Conservation (phyloP, 2,329 filamentous ascomycete species). For the Microsporum ferrugineum region DNA sequence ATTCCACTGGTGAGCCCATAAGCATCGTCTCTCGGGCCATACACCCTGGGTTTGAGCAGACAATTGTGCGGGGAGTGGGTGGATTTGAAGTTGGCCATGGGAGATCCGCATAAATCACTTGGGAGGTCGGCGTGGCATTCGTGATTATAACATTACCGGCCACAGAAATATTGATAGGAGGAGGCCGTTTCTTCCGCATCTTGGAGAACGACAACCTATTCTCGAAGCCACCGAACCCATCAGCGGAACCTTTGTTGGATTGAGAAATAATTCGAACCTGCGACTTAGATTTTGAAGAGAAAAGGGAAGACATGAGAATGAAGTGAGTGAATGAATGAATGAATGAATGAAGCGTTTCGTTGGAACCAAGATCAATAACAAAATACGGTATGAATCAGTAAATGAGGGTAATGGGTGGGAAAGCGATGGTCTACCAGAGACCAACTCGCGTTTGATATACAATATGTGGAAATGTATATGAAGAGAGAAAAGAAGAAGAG, state of each 20-base stretch:
- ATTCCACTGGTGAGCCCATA: not conserved
- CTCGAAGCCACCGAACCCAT: not conserved
- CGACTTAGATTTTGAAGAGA: slow-evolving; percentile 10
- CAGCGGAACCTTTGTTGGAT: not conserved
- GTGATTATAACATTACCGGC: slow-evolving; percentile 13
- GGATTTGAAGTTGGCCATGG: slow-evolving; percentile 11
- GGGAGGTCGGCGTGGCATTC: slow-evolving; percentile 6
- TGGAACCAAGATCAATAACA: not conserved
- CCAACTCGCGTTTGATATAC: not conserved
- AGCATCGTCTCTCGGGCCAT: slow-evolving; percentile 6
- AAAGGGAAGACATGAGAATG: slow-evolving; percentile 10
- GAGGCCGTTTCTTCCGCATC: slow-evolving; percentile 14
- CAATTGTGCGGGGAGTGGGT: slow-evolving; percentile 6
- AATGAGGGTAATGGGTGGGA: not conserved
- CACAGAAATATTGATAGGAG: slow-evolving; percentile 14
- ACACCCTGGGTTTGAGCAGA: slow-evolving; percentile 9
- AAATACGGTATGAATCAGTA: not conserved
- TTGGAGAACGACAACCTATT: slow-evolving; percentile 11
- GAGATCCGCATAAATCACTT: slow-evolving; percentile 6
- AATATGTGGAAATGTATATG: not conserved
- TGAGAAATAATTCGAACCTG: slow-evolving; percentile 8
- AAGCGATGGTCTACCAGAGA: not conserved
- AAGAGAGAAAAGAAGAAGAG: not conserved
- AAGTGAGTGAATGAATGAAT: not conserved
- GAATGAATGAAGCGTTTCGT: not conserved